Evolutionary conservation across 768 basidiomycete species (phyloP), one percentile per base, ranked within the genome.

Genomic region (Naematelia aurantialba): DNA sequence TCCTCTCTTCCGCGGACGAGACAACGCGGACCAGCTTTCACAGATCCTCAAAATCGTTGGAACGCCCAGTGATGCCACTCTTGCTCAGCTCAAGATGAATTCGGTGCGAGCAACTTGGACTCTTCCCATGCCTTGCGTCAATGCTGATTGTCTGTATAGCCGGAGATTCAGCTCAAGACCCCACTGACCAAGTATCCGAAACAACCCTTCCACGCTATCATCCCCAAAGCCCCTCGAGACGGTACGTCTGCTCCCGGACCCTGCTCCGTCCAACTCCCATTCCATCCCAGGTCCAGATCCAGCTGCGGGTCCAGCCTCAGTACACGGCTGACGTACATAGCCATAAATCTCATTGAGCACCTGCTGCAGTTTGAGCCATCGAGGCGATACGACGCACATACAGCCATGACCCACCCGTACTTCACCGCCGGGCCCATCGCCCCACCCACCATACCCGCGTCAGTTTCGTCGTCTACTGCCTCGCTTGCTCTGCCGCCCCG

Each of bases 41-140:
- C 91, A 94, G 69, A 99, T 99, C 73, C 93, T 98, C 87, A 84
- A 92, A 69, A 89, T 98, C 50, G 85, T 98, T 59, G 96, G 96
- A 13, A 98, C 94, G 0, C 96, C 96, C 1, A 86, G 88, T 58
- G 91, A 97, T 51, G 83, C 85, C 17, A 87, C 88, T 24, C 82
- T 98, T 51, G 83, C 87, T 63, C 91, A 96, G 78, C 93, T 98
- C 77, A 83, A 83, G 45, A 85, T 85, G 45, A 92, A 99, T 78
- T 89, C 91, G 52, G 93, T 93, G 69, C 34, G 34, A 52, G 89
- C 79, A 34, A 13, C 22, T 22, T 14, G 25, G 14, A n/a, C n/a
- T n/a, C n/a, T n/a, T n/a, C n/a, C n/a, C n/a, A n/a, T n/a, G n/a
- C n/a, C n/a, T n/a, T n/a, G n/a, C n/a, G n/a, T 19, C 3, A 8